These are phyloP conservation scores for Pseudopyricularia cyperi DNA, from an alignment of 2,329 filamentous ascomycete species.

Conservation along the genomic window DNA sequence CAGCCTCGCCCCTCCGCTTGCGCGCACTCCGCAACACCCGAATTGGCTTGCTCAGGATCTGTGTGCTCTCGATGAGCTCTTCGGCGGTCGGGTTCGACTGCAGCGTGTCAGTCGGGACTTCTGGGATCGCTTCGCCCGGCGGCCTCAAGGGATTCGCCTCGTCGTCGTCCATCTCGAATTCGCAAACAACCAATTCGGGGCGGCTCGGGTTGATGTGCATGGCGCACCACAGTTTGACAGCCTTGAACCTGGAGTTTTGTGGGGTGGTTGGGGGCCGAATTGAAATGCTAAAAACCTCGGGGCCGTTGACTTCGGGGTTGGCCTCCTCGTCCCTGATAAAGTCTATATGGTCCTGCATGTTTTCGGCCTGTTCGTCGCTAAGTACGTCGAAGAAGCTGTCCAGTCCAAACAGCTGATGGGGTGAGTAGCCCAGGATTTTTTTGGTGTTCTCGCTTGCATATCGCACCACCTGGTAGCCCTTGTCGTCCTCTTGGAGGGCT, in stretches of 20 bases:
- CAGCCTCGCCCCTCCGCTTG: slow-evolving; percentile 63
- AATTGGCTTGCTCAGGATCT: slow-evolving; percentile 63
- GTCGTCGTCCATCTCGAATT: slow-evolving; percentile 80
- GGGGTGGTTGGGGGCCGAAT: slow-evolving; percentile 37
- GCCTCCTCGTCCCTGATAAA: slow-evolving; percentile 75
- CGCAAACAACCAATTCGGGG: slow-evolving; percentile 65
- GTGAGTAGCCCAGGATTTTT: slow-evolving; percentile 62
- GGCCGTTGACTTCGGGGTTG: slow-evolving; percentile 62
- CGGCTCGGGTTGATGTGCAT: slow-evolving; percentile 62
- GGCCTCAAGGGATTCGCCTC: slow-evolving; percentile 53
- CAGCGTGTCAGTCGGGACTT: slow-evolving; percentile 60
- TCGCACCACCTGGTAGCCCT: slow-evolving; percentile 56
- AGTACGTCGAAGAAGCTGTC: slow-evolving; percentile 73
- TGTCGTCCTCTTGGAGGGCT: slow-evolving; percentile 56
- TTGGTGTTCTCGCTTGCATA: slow-evolving; percentile 74
- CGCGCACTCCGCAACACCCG: slow-evolving; percentile 63
- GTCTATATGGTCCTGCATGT: slow-evolving; percentile 73
- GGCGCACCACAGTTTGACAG: slow-evolving; percentile 72
- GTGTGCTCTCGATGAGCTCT: slow-evolving; percentile 63
- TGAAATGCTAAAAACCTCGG: slow-evolving; percentile 73
- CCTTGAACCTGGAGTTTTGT: slow-evolving; percentile 33
- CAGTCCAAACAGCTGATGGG: slow-evolving; percentile 60
- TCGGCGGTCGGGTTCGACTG: slow-evolving; percentile 59
- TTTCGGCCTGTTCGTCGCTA: slow-evolving; percentile 71
- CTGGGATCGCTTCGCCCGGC: slow-evolving; percentile 42